Base-by-base conservation (phyloP, 1,284 basidiomycete genomes). In the Tylopilus orsonianus region DNA sequence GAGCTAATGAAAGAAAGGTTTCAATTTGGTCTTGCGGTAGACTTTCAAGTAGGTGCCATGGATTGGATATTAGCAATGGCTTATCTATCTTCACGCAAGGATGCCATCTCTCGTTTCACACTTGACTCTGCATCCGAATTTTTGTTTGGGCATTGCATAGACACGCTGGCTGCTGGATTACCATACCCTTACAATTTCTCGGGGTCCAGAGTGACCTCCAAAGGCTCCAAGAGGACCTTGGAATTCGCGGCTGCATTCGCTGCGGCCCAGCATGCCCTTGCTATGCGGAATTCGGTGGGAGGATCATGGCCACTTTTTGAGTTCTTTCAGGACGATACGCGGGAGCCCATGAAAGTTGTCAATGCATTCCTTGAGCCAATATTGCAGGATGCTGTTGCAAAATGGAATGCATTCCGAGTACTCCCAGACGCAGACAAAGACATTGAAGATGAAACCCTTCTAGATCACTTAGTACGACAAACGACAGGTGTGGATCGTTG, bases 41-140 rank as follows among this genome's bases (percentile, higher is more conserved):
- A 75, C 52, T 67, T 73, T 46, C 72, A 74, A 63, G 71, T 67
- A 24, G 18, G 56, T 41, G n/a, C n/a, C n/a, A n/a, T n/a, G n/a
- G n/a, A n/a, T n/a, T n/a, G n/a, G n/a, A n/a, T n/a, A n/a, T n/a
- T n/a, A n/a, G n/a, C n/a, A n/a, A n/a, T n/a, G n/a, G n/a, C n/a
- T n/a, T n/a, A n/a, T n/a, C n/a, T n/a, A n/a, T n/a, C n/a, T n/a
- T n/a, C n/a, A n/a, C n/a, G n/a, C n/a, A n/a, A 67, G 62, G 68
- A 69, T 46, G 45, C 59, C n/a, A 54, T 77, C 57, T 69, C 69
- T 5, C 72, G 77, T 6, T 80, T 81, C 58, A 79, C 79, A 0
- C 71, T 82, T 23, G 79, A 82, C 58, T 72, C 75, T 4, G 77
- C 78, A 8, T 73, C 75, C 1, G 75, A 79, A 52, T 81, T 80